These are phyloP conservation scores for Goffeauzyma gilvescens DNA, from an alignment of 768 basidiomycete species.

Conservation along the genomic window DNA sequence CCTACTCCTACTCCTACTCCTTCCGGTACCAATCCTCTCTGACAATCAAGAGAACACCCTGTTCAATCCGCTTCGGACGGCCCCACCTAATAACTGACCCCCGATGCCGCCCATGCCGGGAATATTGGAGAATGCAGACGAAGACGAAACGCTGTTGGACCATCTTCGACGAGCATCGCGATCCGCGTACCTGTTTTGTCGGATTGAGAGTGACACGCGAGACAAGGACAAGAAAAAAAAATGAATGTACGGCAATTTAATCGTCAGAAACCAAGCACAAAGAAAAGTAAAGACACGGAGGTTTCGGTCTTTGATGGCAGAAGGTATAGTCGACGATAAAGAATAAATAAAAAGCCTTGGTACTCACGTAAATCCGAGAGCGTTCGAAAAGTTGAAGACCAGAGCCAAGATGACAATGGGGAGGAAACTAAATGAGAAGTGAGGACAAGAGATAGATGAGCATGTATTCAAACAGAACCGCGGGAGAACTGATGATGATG, in stretches of 20 bases:
- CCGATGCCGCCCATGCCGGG: constrained; percentile 50
- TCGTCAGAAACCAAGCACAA: too few species aligned
- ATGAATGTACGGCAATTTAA: background rate
- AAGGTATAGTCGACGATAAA: too few species aligned
- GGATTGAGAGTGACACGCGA: background rate
- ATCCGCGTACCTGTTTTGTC: constrained; percentile 30
- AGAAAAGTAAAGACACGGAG: too few species aligned
- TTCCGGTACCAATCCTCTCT: too few species aligned
- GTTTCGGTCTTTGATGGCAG: too few species aligned
- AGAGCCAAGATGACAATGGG: constrained; percentile 86
- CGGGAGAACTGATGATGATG: too few species aligned
- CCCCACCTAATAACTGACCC: constrained; percentile 61
- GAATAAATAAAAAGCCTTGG: too few species aligned
- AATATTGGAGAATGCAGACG: constrained; percentile 51
- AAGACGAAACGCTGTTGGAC: constrained; percentile 57
- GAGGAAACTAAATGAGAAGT: constrained; percentile 45
- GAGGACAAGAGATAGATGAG: too few species aligned
- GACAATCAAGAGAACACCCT: constrained; percentile 55
- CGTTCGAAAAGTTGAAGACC: constrained; percentile 89
- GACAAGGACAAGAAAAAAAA: background rate
- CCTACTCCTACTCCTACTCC: too few species aligned
- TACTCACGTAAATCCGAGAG: constrained; percentile 92
- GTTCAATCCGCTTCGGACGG: constrained; percentile 63
- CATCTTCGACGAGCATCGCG: constrained; percentile 83
- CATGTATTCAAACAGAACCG: too few species aligned